phyloP scores from a whole-genome alignment of 441 rosid species.

The Mallotus japonicus region DNA sequence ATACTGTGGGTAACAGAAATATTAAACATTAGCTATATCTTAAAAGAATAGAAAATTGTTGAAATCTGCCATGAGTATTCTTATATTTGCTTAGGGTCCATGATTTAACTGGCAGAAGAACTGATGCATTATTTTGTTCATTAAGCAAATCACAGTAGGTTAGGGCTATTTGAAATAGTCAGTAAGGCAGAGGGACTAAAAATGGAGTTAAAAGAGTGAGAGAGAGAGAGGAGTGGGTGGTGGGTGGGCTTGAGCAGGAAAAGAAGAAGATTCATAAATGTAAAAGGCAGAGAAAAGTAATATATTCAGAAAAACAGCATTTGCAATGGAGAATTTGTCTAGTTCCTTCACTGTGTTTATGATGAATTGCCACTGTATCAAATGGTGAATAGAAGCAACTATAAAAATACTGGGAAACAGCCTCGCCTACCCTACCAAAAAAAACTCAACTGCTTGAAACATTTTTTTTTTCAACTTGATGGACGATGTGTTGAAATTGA shows the following conservation, averaged over 20 bases:
- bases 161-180: not conserved
- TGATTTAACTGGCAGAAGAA: not conserved
- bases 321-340: not conserved
- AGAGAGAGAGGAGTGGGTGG: no score
- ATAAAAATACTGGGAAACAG: not conserved
- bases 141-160: not conserved
- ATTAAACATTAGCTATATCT: not conserved
- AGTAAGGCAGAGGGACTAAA: not conserved
- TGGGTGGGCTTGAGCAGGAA: not conserved
- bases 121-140: not conserved
- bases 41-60: not conserved
- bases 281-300: not conserved
- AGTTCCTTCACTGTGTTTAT: not conserved
- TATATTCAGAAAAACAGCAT: not conserved
- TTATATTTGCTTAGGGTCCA: not conserved
- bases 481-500: not conserved
- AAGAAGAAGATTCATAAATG: not conserved
- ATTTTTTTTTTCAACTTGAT: not conserved
- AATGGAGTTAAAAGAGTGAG: no score
- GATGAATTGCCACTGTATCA: not conserved
- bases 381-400: not conserved
- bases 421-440: not conserved
- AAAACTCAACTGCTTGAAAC: not conserved
- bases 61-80: not conserved
- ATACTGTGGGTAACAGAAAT: not conserved